Evolutionary conservation across 805 yeast genomes (phyloP).

Genomic region (Candida pini): DNA sequence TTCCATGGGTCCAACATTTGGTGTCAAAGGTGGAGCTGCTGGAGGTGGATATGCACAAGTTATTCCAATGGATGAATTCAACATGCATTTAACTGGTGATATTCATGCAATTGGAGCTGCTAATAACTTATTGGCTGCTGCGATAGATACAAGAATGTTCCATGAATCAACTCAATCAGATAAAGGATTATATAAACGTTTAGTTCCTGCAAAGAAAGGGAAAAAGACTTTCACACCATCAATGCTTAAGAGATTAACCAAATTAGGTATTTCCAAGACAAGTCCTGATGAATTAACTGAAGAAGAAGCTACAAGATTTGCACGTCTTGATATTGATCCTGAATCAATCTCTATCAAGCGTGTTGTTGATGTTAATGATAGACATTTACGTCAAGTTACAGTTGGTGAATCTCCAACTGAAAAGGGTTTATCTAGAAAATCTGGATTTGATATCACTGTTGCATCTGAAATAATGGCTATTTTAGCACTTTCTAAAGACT

Average conservation of each 20-base stretch:
- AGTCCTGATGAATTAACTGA: slow-evolving; percentile 67
- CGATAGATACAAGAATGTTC: slow-evolving; percentile 81
- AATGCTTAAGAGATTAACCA: slow-evolving; percentile 60
- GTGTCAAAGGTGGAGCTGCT: slow-evolving; percentile 88
- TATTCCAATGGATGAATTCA: slow-evolving; percentile 84
- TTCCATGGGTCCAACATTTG: slow-evolving; percentile 85
- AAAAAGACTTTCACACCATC: slow-evolving; percentile 59
- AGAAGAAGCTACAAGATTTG: slow-evolving; percentile 62
- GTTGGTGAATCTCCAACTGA: slow-evolving; percentile 81
- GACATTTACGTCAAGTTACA: slow-evolving; percentile 73
- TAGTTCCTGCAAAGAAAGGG: slow-evolving; percentile 74
- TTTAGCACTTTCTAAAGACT: slow-evolving; percentile 64
- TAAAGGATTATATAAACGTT: slow-evolving; percentile 65
- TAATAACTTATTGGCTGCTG: slow-evolving; percentile 76
- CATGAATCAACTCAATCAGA: slow-evolving; percentile 73
- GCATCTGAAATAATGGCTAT: slow-evolving; percentile 88
- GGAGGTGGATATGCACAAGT: slow-evolving; percentile 89
- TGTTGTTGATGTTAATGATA: slow-evolving; percentile 80
- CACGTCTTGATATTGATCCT: slow-evolving; percentile 71
- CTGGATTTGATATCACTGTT: slow-evolving; percentile 81
- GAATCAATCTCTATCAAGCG: slow-evolving; percentile 77
- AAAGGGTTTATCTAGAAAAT: slow-evolving; percentile 61
- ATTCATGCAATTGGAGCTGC: slow-evolving; percentile 83
- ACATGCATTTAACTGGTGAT: slow-evolving; percentile 82
- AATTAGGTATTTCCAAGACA: slow-evolving; percentile 63